Conservation (phyloP, 805 yeast species). For the Pichia cabralensis region DNA sequence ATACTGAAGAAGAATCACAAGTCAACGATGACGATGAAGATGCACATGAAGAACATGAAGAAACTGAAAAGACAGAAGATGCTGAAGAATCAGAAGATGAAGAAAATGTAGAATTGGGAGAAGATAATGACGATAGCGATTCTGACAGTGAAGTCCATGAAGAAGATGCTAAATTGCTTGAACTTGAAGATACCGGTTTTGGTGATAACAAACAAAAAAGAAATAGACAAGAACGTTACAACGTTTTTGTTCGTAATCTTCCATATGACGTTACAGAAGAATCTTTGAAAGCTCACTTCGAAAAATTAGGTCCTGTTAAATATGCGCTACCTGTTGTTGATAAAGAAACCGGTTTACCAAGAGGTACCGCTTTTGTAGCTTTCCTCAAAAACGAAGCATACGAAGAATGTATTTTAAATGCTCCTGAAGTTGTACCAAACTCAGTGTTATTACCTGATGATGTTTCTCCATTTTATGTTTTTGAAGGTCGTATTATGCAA, state of each 20-base stretch:
- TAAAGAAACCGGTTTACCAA: conserved; percentile 73
- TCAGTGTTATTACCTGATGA: conserved; percentile 83
- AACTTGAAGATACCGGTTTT: conserved; percentile 28
- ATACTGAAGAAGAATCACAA: conserved; percentile 3
- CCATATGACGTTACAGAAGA: conserved; percentile 93
- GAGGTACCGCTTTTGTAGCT: conserved; percentile 93
- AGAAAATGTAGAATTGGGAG: conserved; percentile 20
- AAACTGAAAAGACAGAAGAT: conserved; percentile 26
- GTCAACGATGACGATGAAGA: conserved; percentile 4
- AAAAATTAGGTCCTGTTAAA: conserved; percentile 74
- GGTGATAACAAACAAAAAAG: conserved; percentile 28
- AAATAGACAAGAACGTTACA: conserved; percentile 59
- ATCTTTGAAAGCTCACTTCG: conserved; percentile 65
- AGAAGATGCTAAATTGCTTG: conserved; percentile 23
- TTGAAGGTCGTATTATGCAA: conserved; percentile 84
- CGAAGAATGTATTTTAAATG: conserved; percentile 58
- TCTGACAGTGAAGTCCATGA: conserved; percentile 13
- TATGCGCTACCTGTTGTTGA: conserved; percentile 93
- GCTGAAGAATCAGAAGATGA: conserved; percentile 26
- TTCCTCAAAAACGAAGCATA: conserved; percentile 55
- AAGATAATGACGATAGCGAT: conserved; percentile 8
- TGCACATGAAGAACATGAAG: conserved; percentile 23
- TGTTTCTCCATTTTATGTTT: conserved; percentile 79
- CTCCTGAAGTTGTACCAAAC: conserved; percentile 58
- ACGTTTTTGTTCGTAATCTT: conserved; percentile 82